Conservation (phyloP, 768 basidiomycete species). For the Mycena olivaceomarginata region DNA sequence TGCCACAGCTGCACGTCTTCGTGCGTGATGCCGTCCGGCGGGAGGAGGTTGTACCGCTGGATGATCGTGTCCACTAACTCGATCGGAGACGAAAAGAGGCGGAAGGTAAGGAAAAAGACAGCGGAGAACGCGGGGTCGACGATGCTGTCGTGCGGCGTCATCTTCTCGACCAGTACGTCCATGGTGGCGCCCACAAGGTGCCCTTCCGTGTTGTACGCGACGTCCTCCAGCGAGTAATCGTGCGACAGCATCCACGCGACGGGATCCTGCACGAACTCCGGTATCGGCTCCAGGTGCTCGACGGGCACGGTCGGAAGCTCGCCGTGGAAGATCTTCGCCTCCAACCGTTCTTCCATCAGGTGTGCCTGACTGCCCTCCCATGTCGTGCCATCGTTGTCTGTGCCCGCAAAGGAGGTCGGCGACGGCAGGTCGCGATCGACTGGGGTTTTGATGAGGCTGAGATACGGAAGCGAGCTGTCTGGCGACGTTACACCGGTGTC, state of each 20-base stretch:
- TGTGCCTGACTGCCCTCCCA: conserved; percentile 70
- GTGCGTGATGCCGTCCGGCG: conserved; percentile 73
- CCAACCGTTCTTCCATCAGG: conserved; percentile 55
- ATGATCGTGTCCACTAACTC: conserved; percentile 88
- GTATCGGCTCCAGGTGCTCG: conserved; percentile 59
- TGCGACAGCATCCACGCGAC: conserved; percentile 77
- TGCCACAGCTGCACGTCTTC: conserved; percentile 87
- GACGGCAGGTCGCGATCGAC: conserved; percentile 68
- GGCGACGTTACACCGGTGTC: conserved; percentile 71
- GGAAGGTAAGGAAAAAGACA: conserved; percentile 97
- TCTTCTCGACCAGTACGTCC: conserved; percentile 93
- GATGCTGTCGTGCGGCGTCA: conserved; percentile 95
- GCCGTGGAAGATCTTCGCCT: conserved; percentile 74
- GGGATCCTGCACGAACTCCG: conserved; percentile 62
- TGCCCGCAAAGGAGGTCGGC: conserved; percentile 69
- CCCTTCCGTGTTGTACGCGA: conserved; percentile 93
- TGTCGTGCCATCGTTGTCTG: conserved; percentile 74
- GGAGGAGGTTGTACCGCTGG: conserved; percentile 87
- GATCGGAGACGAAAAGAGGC: conserved; percentile 88
- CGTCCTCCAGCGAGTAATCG: conserved; percentile 90
- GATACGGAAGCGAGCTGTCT: conserved; percentile 60
- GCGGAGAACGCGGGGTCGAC: conserved; percentile 92
- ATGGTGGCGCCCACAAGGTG: conserved; percentile 94
- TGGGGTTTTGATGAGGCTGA: conserved; percentile 52
- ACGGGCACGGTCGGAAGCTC: conserved; percentile 66